Evolutionary conservation across 73 alveolate genomes (phyloP), one percentile per base, ranked within the genome.

Genomic region (Paramecium bursaria): DNA sequence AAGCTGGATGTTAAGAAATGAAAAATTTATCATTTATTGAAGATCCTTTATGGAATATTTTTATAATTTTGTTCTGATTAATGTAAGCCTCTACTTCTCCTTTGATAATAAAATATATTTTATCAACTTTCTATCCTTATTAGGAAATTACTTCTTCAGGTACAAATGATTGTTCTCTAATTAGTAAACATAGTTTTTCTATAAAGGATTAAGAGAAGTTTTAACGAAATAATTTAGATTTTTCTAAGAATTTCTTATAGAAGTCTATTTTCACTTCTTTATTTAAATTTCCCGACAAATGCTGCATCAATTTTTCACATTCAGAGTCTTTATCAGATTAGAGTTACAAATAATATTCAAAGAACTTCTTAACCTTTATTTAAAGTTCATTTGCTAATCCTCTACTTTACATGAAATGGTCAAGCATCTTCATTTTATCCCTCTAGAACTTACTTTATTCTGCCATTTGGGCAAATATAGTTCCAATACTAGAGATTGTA

Each of bases 201-300:
- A 79, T 42, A 39, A 79, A 79, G 19, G 51, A 61, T 33, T 79
- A 80, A 0, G 85, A 54, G 11, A 79, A 79, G 13, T 33, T 73
- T 44, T 48, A 33, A 48, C 61, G 31, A 21, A 79, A 54, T 52
- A 79, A 22, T 2, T 79, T 42, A 13, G 54, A 79, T 46, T 35
- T 11, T 48, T 53, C 27, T 14, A 79, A 39, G 3, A 79, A 9
- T 11, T 47, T 26, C 13, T 73, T 50, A 54, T 53, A 79, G 22
- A 79, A 61, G 35, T 79, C 89, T 13, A 79, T 79, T 79, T 79
- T 79, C 4, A 53, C 75, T 53, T 79, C 54, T 4, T 82, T 53
- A 14, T 48, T 53, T 23, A 79, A 79, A 33, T 67, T 54, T 3
- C 54, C 46, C 10, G 85, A 53, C 3, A 79, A 25, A 52, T 44